Evolutionary conservation across 1,139 yeast genomes (phyloP).

Genomic region (Yamadazyma epiphylla): DNA sequence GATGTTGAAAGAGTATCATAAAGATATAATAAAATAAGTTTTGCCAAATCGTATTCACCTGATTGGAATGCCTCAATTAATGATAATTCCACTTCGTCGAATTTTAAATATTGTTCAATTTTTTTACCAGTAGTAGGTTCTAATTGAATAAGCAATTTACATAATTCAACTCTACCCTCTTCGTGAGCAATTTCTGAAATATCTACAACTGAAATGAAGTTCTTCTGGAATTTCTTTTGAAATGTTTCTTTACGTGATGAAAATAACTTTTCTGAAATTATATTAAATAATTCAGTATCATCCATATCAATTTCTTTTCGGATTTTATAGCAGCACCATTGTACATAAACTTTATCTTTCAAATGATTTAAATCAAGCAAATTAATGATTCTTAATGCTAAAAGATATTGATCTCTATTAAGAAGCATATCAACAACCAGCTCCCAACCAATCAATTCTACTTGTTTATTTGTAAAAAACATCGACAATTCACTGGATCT

Average conservation of each 20-base stretch:
- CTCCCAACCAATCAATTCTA: constrained; percentile 47
- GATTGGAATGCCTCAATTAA: constrained; percentile 65
- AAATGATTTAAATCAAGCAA: constrained; percentile 45
- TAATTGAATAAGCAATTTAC: constrained; percentile 59
- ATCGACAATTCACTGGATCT: constrained; percentile 64
- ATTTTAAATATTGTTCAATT: constrained; percentile 59
- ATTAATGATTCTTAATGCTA: constrained; percentile 61
- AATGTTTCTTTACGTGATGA: constrained; percentile 13
- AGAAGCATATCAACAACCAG: constrained; percentile 55
- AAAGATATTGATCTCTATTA: constrained; percentile 55
- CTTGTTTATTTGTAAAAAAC: constrained; percentile 59
- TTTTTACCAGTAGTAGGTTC: constrained; percentile 68
- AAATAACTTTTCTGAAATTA: constrained; percentile 45
- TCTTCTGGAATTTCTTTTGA: constrained; percentile 11
- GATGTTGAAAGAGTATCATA: constrained; percentile 33
- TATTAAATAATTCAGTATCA: constrained; percentile 56
- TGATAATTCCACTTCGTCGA: constrained; percentile 74
- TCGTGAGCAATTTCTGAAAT: constrained; percentile 71
- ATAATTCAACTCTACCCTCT: constrained; percentile 74
- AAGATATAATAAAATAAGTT: constrained; percentile 56
- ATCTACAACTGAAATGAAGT: constrained; percentile 53
- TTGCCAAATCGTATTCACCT: constrained; percentile 61
- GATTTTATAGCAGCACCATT: constrained; percentile 82
- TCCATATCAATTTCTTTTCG: constrained; percentile 47
- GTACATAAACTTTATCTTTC: constrained; percentile 54